phyloP scores from a whole-genome alignment of 2,329 filamentous ascomycete genomes.

The Cladosporium halotolerans region DNA sequence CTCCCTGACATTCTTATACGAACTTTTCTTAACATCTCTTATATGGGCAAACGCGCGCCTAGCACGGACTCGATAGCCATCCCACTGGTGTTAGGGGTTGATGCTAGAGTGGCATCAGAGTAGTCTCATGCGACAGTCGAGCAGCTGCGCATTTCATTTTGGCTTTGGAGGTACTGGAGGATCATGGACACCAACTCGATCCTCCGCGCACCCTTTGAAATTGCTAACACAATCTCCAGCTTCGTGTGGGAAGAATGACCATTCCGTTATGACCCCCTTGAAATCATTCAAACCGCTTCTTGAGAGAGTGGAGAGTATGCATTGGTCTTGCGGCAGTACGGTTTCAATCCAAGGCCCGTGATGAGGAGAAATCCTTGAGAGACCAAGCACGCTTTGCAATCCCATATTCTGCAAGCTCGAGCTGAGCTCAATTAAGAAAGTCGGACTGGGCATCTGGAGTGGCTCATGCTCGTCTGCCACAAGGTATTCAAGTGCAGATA shows the following conservation, averaged over 20 bases:
- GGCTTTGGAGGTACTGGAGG: background rate
- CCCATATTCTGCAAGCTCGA: background rate
- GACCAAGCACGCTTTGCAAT: background rate
- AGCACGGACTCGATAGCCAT: no score
- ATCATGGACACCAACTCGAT: background rate
- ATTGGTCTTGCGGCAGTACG: background rate
- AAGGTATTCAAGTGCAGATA: background rate
- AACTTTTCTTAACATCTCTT: background rate
- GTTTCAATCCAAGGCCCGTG: background rate
- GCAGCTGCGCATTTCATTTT: background rate
- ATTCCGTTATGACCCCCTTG: background rate
- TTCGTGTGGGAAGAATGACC: background rate
- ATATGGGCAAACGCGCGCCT: background rate
- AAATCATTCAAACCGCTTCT: background rate
- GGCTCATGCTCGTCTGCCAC: background rate
- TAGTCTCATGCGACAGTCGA: background rate
- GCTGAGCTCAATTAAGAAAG: background rate
- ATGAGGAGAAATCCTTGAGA: background rate
- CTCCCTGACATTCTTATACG: background rate
- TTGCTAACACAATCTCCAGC: background rate
- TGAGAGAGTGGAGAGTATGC: background rate
- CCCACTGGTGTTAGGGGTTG: background rate
- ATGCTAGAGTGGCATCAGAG: background rate
- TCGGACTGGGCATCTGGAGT: background rate
- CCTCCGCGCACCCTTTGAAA: background rate